A percentile compares a stretch with the other conserved stretches of the same genome.
These are phyloP conservation scores for Tuber indicum DNA, from an alignment of 495 filamentous ascomycete species.

Conservation along the genomic window DNA sequence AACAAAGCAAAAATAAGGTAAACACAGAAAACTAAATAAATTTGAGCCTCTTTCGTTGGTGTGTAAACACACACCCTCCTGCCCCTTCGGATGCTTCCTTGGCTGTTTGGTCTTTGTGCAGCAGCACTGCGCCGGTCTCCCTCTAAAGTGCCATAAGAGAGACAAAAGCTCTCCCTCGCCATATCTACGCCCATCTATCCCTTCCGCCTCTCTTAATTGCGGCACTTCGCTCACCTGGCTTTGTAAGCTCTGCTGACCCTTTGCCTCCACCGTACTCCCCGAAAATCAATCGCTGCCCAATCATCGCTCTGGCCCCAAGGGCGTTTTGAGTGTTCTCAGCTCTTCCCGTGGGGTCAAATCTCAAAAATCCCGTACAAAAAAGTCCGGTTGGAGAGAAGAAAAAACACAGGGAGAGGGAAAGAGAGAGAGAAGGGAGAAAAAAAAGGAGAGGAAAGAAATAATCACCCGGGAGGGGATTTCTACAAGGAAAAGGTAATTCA, in stretches of 20 bases:
- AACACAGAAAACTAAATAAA: background rate
- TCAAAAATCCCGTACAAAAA: background rate
- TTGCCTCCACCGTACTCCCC: background rate
- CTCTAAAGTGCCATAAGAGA: background rate
- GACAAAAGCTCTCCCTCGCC: background rate
- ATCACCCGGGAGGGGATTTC: background rate
- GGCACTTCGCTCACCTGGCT: background rate
- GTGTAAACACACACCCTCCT: background rate
- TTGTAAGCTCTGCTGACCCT: slow-evolving; percentile 1
- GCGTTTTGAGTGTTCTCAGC: background rate
- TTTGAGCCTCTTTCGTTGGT: background rate
- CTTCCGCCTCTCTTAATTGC: background rate
- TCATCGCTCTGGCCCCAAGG: background rate
- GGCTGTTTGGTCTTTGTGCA: background rate
- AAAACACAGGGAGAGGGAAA: slow-evolving; percentile 3
- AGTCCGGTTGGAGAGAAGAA: background rate
- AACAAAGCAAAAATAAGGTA: background rate
- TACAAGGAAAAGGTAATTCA: slow-evolving; percentile 11
- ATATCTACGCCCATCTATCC: background rate
- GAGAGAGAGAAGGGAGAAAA: slow-evolving; percentile 25
- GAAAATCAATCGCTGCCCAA: background rate
- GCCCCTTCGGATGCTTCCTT: background rate
- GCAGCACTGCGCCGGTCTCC: background rate
- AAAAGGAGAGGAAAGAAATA: slow-evolving; percentile 13
- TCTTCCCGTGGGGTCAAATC: background rate